Percentiles rank a stretch among this genome's conserved stretches.
These are phyloP conservation scores for Graphiopsis chlorocephala DNA, from an alignment of 2,329 filamentous ascomycete species.

Conservation along the genomic window DNA sequence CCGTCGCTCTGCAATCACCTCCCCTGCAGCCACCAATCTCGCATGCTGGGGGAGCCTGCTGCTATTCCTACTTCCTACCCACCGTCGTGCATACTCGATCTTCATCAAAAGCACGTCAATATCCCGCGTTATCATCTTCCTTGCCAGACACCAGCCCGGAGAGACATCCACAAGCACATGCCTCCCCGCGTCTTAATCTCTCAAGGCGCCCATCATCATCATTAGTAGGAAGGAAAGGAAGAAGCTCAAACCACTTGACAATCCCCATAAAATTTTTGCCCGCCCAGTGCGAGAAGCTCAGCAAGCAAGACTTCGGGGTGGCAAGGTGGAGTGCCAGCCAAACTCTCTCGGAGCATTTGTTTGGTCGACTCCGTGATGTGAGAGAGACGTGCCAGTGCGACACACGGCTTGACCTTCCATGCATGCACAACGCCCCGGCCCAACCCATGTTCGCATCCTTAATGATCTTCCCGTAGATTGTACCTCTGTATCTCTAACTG, in stretches of 20 bases:
- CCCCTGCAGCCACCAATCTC: constrained; percentile 17
- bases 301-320: constrained; percentile 8
- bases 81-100: not conserved
- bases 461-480: constrained; percentile 7
- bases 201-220: constrained; percentile 2
- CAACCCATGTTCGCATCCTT: constrained; percentile 6
- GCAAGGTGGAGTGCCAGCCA: constrained; percentile 11
- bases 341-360: constrained; percentile 7
- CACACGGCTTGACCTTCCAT: not conserved
- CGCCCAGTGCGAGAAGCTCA: not conserved
- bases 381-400: not conserved
- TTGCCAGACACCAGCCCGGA: not conserved
- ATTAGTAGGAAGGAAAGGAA: not conserved
- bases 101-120: constrained; percentile 12
- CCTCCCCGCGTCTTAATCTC: constrained; percentile 10
- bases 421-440: not conserved
- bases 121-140: constrained; percentile 3
- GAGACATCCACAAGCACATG: constrained; percentile 8
- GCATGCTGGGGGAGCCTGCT: constrained; percentile 2
- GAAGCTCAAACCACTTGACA: not conserved
- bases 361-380: not conserved
- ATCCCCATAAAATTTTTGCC: not conserved
- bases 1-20: constrained; percentile 13
- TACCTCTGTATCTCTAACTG: not conserved
- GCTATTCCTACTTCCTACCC: not conserved